phyloP scores from a whole-genome alignment of 2,329 filamentous ascomycete species.

The Thielaviopsis euricoi region DNA sequence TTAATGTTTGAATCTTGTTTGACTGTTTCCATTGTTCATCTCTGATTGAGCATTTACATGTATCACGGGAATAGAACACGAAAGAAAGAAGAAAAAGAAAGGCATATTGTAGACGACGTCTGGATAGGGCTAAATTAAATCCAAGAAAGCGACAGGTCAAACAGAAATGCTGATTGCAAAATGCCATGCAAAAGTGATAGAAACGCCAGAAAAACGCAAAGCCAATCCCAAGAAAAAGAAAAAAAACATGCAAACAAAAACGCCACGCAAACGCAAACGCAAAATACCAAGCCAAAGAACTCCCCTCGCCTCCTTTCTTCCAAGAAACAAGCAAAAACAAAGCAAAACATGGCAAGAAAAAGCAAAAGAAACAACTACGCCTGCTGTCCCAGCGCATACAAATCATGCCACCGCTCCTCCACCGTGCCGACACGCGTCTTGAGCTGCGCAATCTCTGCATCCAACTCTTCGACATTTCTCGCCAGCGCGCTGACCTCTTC shows the following conservation, averaged over 20 bases:
- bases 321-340: too few relatives aligned
- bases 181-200: slow-evolving; percentile 8
- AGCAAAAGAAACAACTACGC: background rate
- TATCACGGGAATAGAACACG: background rate
- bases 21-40: background rate
- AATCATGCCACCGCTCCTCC: slow-evolving; percentile 27
- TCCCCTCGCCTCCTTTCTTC: too few relatives aligned
- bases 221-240: background rate
- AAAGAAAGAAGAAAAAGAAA: background rate
- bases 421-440: slow-evolving; percentile 48
- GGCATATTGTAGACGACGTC: background rate
- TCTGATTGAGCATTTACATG: background rate
- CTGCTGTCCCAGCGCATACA: slow-evolving; percentile 8
- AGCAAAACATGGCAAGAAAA: too few relatives aligned
- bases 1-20: background rate
- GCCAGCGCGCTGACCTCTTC: slow-evolving; percentile 72
- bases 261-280: background rate
- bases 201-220: background rate
- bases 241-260: background rate
- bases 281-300: background rate
- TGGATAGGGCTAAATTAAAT: background rate
- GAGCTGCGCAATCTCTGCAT: slow-evolving; percentile 55
- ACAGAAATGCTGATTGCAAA: background rate
- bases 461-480: slow-evolving; percentile 68
- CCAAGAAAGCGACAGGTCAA: background rate